Conservation (phyloP, 495 filamentous ascomycete genomes). For the Penicillium flavigenum region DNA sequence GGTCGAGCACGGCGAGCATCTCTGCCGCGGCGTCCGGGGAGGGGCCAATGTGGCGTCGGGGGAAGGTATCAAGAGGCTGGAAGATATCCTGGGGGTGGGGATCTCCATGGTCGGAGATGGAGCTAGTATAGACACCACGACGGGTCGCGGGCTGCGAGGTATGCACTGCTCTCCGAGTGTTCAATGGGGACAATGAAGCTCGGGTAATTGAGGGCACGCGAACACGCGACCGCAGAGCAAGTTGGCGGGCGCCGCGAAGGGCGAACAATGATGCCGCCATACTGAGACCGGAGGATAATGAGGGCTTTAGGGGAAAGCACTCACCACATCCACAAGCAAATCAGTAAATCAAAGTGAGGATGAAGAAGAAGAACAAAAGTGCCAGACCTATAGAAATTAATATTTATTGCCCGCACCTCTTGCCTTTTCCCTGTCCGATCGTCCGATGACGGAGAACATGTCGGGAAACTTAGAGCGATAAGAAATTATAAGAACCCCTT, state of each 20-base stretch:
- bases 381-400: constrained; percentile 8
- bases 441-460: constrained; percentile 4
- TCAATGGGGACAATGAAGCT: constrained; percentile 31
- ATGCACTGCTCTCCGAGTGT: constrained; percentile 25
- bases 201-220: constrained; percentile 30
- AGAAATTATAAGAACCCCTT: not conserved
- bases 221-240: constrained; percentile 40
- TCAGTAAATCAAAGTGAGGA: constrained; percentile 21
- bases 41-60: constrained; percentile 92
- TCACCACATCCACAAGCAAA: constrained; percentile 19
- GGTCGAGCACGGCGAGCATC: constrained; percentile 82
- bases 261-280: constrained; percentile 47
- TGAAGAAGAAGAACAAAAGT: constrained; percentile 36
- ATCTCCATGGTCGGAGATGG: constrained; percentile 42
- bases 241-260: constrained; percentile 45
- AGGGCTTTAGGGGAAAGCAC: constrained; percentile 14
- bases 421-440: not conserved
- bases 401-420: constrained; percentile 16
- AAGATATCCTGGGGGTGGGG: constrained; percentile 45
- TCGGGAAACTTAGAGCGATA: constrained; percentile 14
- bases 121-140: constrained; percentile 44
- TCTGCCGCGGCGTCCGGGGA: constrained; percentile 63
- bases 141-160: constrained; percentile 30
- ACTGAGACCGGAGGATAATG: constrained; percentile 16
- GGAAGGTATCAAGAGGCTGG: constrained; percentile 65